Base-by-base conservation (phyloP, 371 early-diverging fungal species). In the Apophysomyces elegans region DNA sequence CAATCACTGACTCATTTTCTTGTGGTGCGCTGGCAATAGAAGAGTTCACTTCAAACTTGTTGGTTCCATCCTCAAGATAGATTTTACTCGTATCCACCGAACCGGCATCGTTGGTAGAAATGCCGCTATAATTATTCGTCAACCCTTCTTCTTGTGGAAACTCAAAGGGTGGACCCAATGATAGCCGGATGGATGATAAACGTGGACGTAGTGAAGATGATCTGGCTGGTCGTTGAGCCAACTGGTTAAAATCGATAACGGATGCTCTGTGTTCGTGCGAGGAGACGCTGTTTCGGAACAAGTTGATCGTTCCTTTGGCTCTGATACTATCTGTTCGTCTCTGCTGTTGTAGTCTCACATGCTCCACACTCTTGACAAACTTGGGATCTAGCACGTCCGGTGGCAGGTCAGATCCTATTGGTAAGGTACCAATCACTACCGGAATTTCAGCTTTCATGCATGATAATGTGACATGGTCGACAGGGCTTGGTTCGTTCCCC, bases 351-450 rank as follows among this genome's bases (percentile, higher is more conserved):
- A 26, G 59, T n/a, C 32, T 35, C 46, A 41, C 45, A 36, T 43
- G 38, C n/a, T 35, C 41, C 2, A 36, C 46, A 21, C 46, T 9
- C 37, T 61, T 47, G 61, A 56, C 60, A 41, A 68, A 63, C 21
- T 59, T 62, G n/a, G 68, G 63, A n/a, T 63, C 56, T 4, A 68
- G 56, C 2, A 21, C 26, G 9, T 39, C 54, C 12, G 68, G 59
- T 7, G 68, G 68, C 32, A 61, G 13, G 21, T 50, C 21, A n/a
- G 21, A 21, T 50, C 54, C 54, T 50, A 9, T n/a, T 1, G 69
- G 69, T 16, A 69, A 5, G 1, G 69, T 69, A 37, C 69, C 69
- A 46, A 69, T 69, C 0, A 44, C 59, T 7, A 70, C 37, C 9
- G 71, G 71, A 35, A 66, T 46, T 35, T 70, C 66, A 21, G 56